Evolutionary conservation across 2,329 filamentous ascomycete genomes (phyloP), one percentile per base, ranked within the genome.

Genomic region (Proliferodiscus dingleyae): DNA sequence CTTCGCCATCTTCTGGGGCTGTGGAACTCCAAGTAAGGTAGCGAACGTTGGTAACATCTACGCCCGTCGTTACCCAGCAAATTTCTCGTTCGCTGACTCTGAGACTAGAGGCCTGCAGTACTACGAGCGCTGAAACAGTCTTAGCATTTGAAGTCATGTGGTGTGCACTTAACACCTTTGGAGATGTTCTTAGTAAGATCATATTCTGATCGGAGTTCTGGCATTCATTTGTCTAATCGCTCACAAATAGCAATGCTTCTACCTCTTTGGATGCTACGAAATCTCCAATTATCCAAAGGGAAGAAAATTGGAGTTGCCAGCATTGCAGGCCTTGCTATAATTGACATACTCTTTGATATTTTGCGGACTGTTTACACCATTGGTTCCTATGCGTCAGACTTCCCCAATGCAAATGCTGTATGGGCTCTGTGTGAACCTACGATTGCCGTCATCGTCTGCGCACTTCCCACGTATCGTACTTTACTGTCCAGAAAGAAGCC

Each of bases 341-440:
- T 45, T 9, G 36, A 45, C 22, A 40, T 45, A 11, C 16, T 45
- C 21, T 45, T 45, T n/a, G 43, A 45, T 18, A 32, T 45, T 18
- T 24, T 45, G 9, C 36, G 43, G 22, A 45, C 43, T 7, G 28
- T 40, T 11, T 38, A 45, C 30, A 45, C 43, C 6, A 21, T 40
- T 16, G 26, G 36, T 18, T 26, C 16, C n/a, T 39, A 40, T 13
- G 36, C 24, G 16, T 16, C 7, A n/a, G 5, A 15, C 13, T 39
- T 45, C 3, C 41, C 41, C 8, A 44, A 38, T 32, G 41, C 5
- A 11, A 40, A 45, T 23, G 26, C 43, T 11, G 36, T 45, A 2
- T 39, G 43, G 43, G 43, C 24, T 33, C 36, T 45, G 21, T 33
- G 23, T 18, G 36, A 40, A 39, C 34, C 43, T 2, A 40, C 36